A percentile compares a stretch with the other conserved stretches of the same genome.
Conservation (phyloP, 2,329 filamentous ascomycete species). For the Trichoderma guizhouense region DNA sequence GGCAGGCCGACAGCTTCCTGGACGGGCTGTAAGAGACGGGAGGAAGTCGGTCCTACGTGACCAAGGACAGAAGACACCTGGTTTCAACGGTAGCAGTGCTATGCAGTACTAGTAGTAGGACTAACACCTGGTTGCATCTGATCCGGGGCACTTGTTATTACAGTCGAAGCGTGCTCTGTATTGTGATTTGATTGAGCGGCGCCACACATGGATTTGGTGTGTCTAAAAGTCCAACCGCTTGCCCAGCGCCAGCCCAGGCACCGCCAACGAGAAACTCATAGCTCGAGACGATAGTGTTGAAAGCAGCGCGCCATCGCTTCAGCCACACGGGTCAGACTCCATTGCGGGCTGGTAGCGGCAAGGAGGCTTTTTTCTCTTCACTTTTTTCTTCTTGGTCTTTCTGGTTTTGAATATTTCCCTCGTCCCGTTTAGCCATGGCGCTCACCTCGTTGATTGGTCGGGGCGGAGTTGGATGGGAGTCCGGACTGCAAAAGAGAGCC, state of each 20-base stretch:
- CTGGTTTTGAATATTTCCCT: neutral
- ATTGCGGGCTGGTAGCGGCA: neutral
- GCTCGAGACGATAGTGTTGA: conserved; percentile 7
- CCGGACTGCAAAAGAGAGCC: neutral
- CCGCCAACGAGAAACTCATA: neutral
- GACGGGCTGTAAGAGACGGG: conserved; percentile 44
- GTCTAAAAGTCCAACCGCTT: neutral
- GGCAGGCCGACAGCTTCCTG: conserved; percentile 70
- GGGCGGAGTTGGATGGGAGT: neutral
- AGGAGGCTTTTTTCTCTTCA: neutral
- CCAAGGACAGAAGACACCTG: neutral
- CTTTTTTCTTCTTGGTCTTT: neutral
- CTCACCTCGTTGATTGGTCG: neutral
- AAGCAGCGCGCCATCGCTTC: conserved; percentile 10
- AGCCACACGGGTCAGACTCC: conserved; percentile 12
- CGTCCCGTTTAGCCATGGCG: neutral
- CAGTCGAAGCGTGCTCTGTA: neutral
- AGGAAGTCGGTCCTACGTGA: neutral
- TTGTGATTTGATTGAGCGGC: neutral
- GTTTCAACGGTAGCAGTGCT: neutral
- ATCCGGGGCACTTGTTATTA: neutral
- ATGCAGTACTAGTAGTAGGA: neutral
- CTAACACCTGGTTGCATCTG: neutral
- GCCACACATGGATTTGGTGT: neutral
- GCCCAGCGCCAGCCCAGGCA: neutral